Percentiles rank a stretch among this genome's conserved stretches.
phyloP scores from a whole-genome alignment of 1,284 basidiomycete species.

The Thecaphora thlaspeos region DNA sequence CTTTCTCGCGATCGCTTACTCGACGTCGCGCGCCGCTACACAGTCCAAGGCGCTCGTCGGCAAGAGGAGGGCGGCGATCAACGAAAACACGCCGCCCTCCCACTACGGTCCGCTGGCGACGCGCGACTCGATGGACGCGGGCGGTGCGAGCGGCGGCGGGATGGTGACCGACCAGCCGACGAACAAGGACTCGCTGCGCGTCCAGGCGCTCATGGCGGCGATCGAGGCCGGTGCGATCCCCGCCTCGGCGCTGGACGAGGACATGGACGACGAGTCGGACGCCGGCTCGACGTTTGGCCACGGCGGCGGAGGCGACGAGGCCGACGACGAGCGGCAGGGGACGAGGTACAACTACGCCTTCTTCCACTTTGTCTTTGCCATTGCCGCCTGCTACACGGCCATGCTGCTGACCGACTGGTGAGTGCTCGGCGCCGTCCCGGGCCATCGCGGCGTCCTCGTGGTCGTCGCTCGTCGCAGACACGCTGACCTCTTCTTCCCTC shows the following conservation, averaged over 20 bases:
- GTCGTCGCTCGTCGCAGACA: no score
- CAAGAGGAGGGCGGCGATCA: slow-evolving; percentile 63
- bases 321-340: slow-evolving; percentile 91
- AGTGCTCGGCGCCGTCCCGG: no score
- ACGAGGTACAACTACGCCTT: slow-evolving; percentile 98
- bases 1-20: slow-evolving; percentile 96
- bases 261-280: slow-evolving; percentile 70
- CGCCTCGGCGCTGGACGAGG: slow-evolving; percentile 82
- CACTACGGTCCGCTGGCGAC: slow-evolving; percentile 51
- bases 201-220: slow-evolving; percentile 90
- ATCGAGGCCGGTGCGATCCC: slow-evolving; percentile 94
- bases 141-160: slow-evolving; percentile 64
- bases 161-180: slow-evolving; percentile 76
- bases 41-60: slow-evolving; percentile 88
- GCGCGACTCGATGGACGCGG: slow-evolving; percentile 30
- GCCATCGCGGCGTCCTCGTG: no score
- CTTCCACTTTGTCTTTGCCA: slow-evolving; percentile 97
- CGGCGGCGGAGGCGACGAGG: slow-evolving; percentile 68
- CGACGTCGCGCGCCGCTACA: slow-evolving; percentile 91
- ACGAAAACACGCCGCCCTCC: slow-evolving; percentile 57
- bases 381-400: slow-evolving; percentile 95
- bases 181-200: slow-evolving; percentile 81
- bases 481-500: no score
- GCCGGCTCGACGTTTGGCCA: slow-evolving; percentile 56
- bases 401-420: slow-evolving; percentile 99